These are phyloP conservation scores for Perkinsus olseni DNA, from an alignment of 169 alveolate genomes.

Conservation along the genomic window DNA sequence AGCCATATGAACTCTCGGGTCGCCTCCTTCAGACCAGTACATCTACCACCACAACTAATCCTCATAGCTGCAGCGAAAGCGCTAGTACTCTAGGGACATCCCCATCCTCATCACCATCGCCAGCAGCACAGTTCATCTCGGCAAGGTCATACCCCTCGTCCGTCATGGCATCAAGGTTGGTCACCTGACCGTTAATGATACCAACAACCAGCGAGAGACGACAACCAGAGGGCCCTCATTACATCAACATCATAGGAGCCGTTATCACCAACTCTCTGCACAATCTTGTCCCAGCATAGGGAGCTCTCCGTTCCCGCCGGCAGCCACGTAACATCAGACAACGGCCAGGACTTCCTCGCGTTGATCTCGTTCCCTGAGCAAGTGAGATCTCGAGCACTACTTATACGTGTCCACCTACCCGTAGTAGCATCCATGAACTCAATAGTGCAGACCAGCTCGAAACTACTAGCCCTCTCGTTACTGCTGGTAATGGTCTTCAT, in stretches of 20 bases:
- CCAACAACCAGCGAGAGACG: too few relatives aligned
- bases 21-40: too few relatives aligned
- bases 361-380: background rate
- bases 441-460: background rate
- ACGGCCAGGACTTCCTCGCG: background rate
- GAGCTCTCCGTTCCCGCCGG: background rate
- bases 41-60: too few relatives aligned
- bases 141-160: background rate
- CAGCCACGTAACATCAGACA: background rate
- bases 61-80: background rate
- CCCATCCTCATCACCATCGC: background rate
- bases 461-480: background rate
- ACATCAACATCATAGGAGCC: background rate
- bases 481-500: background rate
- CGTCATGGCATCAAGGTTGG: background rate
- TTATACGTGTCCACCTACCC: background rate
- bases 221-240: background rate
- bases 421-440: background rate
- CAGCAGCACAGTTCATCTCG: background rate
- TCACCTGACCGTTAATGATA: background rate
- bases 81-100: background rate
- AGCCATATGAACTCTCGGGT: too few relatives aligned
- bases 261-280: background rate
- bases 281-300: background rate
- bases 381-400: background rate